Base-by-base conservation (phyloP, 2,329 filamentous ascomycete species). In the Chaetomiaceae sp. region DNA sequence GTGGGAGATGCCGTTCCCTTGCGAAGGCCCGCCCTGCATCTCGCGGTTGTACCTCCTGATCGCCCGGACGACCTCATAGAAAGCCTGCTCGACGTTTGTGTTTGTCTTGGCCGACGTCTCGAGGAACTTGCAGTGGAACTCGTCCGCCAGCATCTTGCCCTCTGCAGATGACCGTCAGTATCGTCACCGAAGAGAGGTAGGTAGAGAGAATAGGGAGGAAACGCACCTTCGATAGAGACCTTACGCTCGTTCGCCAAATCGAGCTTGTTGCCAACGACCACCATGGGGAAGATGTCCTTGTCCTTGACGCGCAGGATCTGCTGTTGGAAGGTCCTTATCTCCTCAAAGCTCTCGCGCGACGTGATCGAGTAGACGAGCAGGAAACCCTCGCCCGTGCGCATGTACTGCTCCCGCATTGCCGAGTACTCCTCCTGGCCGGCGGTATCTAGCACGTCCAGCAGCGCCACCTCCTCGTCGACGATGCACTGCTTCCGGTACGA, bases 401-500 rank as follows among this genome's bases (percentile, higher is more conserved):
- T 99, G 80, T 97, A 99, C 75, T 97, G 93, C 77, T 99, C 93
- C 68, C 93, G 82, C 93, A 99, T 97, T 48, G 93, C 93, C 51
- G 91, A 96, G 77, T 97, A 99, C 75, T 99, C 93, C 74, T 99
- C 93, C 72, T 99, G 93, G 54, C 93, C 93, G 57, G 93, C 93
- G 48, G 93, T 99, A 72, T 99, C 93, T 69, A 97, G 85, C 58
- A 99, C 93, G 71, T 99, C 93, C 71, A 99, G 86, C 55, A 99
- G 82, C 45, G 93, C 93, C 61, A 96, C 90, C 74, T 99, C 93
- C 63, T 97, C 93, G 69, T 99, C 93, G 70, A 99, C 95, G 63
- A 96, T 86, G 71, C 93, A 97, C 80, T 97, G 93, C 85, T 99
- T 99, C 77, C 93, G 90, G 79, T 99, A 99, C 57, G 93, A 97